Evolutionary conservation across 768 basidiomycete genomes (phyloP).

Genomic region (Tricholoma hemisulphureum): DNA sequence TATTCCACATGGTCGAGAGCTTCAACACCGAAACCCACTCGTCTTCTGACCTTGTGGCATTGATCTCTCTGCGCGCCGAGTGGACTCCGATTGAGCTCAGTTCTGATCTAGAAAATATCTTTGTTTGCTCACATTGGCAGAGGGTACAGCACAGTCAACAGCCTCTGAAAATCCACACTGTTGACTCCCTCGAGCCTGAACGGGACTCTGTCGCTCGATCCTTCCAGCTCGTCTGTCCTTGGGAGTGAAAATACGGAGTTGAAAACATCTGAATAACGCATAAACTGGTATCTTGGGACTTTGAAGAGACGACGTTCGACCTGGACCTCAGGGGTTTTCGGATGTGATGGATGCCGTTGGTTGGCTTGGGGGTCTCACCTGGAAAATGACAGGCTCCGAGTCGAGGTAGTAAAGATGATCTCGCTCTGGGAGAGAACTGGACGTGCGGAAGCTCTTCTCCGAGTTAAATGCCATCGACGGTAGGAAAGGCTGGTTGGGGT

Average conservation of each 20-base stretch:
- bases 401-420: slow-evolving; percentile 10
- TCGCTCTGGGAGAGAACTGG: slow-evolving; percentile 1
- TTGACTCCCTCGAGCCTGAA: slow-evolving; percentile 11
- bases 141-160: slow-evolving; percentile 14
- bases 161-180: slow-evolving; percentile 11
- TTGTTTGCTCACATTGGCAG: slow-evolving; percentile 10
- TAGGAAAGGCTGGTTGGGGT: neutral
- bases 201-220: slow-evolving; percentile 8
- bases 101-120: neutral
- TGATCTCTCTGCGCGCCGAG: slow-evolving; percentile 5
- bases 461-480: neutral
- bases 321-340: slow-evolving; percentile 1
- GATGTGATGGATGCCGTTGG: neutral
- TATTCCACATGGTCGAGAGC: slow-evolving; percentile 15
- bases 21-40: slow-evolving; percentile 16
- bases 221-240: slow-evolving; percentile 3
- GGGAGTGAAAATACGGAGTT: slow-evolving; percentile 16
- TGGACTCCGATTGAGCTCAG: neutral
- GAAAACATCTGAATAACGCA: slow-evolving; percentile 11
- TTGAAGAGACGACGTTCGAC: slow-evolving; percentile 18
- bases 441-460: neutral
- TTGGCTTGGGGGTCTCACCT: slow-evolving; percentile 1
- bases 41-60: slow-evolving; percentile 2
- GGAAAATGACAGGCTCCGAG: slow-evolving; percentile 7
- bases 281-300: slow-evolving; percentile 11